Percentiles rank a stretch among this genome's conserved stretches.
Evolutionary conservation across 306 rosid species (phyloP).

Genomic region (Dalbergia cochinchinensis): DNA sequence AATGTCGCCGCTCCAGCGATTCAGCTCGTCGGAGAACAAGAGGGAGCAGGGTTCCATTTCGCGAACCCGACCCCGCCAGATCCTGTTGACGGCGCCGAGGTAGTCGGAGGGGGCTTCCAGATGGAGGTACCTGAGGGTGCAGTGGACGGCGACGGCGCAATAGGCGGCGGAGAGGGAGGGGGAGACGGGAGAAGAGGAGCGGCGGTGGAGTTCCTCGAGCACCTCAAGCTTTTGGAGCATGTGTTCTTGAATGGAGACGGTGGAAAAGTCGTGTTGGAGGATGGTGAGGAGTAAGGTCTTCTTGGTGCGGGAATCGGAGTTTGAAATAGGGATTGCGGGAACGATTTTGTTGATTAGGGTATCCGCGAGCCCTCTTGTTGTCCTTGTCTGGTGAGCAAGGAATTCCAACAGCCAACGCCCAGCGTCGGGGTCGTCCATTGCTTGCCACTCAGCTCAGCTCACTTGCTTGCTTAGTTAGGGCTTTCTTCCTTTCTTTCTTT

Average conservation of each 20-base stretch:
- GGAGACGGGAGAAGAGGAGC: constrained; percentile 19
- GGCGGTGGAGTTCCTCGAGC: constrained; percentile 49
- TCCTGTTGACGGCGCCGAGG: constrained; percentile 50
- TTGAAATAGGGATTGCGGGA: no score
- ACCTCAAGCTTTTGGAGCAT: constrained; percentile 53
- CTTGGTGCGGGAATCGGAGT: constrained; percentile 46
- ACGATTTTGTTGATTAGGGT: no score
- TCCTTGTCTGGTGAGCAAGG: no score
- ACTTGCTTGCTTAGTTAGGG: no score
- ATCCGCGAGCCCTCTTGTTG: no score
- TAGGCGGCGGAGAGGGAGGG: constrained; percentile 45
- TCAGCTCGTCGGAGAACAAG: constrained; percentile 51
- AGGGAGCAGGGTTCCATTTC: constrained; percentile 44
- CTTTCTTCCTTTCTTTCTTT: no score
- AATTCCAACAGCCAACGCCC: no score
- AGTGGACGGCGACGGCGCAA: constrained; percentile 43
- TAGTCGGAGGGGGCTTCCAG: constrained; percentile 21
- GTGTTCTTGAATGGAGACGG: constrained; percentile 42
- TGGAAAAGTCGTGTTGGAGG: constrained; percentile 44
- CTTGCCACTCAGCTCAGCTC: no score
- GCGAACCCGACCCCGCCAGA: constrained; percentile 59
- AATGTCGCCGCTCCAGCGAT: constrained; percentile 46
- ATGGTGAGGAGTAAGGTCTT: constrained; percentile 52
- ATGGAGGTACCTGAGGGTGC: constrained; percentile 55
- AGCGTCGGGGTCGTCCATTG: no score